phyloP scores from a whole-genome alignment of 768 basidiomycete species.

The Rhodotorula taiwanensis region DNA sequence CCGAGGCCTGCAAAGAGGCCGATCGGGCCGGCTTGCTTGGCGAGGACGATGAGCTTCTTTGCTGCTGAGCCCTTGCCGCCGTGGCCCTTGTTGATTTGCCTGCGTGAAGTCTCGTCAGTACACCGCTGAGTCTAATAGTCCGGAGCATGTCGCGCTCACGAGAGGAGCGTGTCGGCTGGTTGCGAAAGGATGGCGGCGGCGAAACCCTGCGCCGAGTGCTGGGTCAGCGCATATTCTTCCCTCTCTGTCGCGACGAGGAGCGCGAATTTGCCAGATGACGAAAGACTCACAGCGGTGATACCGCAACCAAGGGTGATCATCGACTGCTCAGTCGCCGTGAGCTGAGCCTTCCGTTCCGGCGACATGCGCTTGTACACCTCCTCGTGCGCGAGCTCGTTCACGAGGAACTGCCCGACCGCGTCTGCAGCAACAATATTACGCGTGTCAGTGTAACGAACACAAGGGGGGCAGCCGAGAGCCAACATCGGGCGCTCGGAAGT shows the following conservation, averaged over 20 bases:
- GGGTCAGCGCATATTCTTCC: background rate
- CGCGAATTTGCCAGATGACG: too few species aligned
- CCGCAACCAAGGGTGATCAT: conserved; percentile 40
- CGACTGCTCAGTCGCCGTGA: conserved; percentile 20
- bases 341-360: conserved; percentile 11
- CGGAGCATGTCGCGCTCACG: background rate
- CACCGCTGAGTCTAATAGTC: background rate
- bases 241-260: background rate
- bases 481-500: too few species aligned
- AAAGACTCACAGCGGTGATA: conserved; percentile 34
- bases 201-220: conserved; percentile 23
- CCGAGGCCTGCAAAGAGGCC: conserved; percentile 40
- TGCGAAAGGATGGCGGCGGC: conserved; percentile 41
- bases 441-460: too few species aligned
- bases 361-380: conserved; percentile 19
- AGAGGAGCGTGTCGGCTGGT: conserved; percentile 40
- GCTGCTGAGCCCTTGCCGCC: conserved; percentile 30
- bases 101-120: background rate
- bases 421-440: background rate
- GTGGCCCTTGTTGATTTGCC: conserved; percentile 41
- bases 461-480: too few species aligned
- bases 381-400: conserved; percentile 40
- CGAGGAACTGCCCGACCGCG: conserved; percentile 35
- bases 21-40: conserved; percentile 32
- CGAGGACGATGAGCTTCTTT: conserved; percentile 25